These are phyloP conservation scores for Stramenopiles sp. DNA, from an alignment of 352 stramenopile species.

Conservation along the genomic window DNA sequence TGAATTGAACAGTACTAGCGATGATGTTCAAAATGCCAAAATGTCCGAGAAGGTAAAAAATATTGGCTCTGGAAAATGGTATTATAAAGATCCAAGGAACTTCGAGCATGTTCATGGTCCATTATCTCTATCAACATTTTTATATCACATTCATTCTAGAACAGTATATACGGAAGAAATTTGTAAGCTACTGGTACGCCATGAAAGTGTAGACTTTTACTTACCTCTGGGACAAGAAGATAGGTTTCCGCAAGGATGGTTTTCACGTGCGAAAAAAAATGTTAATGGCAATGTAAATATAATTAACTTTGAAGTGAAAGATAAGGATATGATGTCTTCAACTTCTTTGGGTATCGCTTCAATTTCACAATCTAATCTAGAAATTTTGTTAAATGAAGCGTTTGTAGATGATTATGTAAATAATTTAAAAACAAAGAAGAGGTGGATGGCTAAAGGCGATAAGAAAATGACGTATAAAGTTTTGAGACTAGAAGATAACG, in stretches of 20 bases:
- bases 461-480: no score
- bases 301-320: background rate
- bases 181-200: background rate
- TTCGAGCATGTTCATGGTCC: background rate
- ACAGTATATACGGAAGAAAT: background rate
- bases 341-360: background rate
- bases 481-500: no score
- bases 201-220: background rate
- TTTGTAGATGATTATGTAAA: background rate
- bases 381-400: background rate
- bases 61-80: background rate
- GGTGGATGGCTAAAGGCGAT: no score
- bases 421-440: no score
- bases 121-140: background rate
- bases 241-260: background rate
- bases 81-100: background rate
- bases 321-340: slow-evolving; percentile 5
- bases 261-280: background rate
- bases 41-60: background rate
- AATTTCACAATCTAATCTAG: background rate
- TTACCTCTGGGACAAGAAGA: background rate
- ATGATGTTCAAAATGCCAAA: background rate
- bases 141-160: background rate
- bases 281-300: background rate
- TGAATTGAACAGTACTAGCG: background rate